These are phyloP conservation scores for Pulveroboletus ravenelii DNA, from an alignment of 768 basidiomycete species.

Conservation along the genomic window DNA sequence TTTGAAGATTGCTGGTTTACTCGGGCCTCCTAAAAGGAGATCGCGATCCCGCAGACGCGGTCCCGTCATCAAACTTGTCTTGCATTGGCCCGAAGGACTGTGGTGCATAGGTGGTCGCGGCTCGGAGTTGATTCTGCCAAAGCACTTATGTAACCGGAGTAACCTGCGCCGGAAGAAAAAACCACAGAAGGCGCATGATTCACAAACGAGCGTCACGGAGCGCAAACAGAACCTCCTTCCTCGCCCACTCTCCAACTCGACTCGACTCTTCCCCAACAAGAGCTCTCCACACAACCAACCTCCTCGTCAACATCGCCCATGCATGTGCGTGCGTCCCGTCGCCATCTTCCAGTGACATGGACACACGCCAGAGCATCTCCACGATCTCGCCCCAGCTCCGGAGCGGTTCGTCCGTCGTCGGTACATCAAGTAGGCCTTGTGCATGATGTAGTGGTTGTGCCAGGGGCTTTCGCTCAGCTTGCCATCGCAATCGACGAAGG, in stretches of 20 bases:
- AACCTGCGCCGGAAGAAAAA: too few species aligned
- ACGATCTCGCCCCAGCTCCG: conserved; percentile 48
- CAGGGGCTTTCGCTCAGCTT: not conserved
- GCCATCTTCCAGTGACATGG: conserved; percentile 17
- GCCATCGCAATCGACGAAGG: not conserved
- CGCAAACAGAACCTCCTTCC: conserved; percentile 22
- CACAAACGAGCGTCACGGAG: not conserved
- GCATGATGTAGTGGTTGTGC: conserved; percentile 32
- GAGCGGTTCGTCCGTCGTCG: conserved; percentile 26
- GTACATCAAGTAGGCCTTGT: conserved; percentile 34
- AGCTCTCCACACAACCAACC: not conserved
- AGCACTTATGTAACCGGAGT: too few species aligned
- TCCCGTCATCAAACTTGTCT: too few species aligned
- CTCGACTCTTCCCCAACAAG: conserved; percentile 36
- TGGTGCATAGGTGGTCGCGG: too few species aligned
- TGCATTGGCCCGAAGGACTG: too few species aligned
- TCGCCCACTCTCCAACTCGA: conserved; percentile 52
- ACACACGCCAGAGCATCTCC: conserved; percentile 40
- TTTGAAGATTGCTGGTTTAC: too few species aligned
- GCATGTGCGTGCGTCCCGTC: not conserved
- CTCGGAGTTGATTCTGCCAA: too few species aligned
- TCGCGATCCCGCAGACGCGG: too few species aligned
- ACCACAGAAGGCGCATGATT: not conserved
- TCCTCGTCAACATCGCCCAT: not conserved
- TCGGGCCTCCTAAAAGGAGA: too few species aligned